Evolutionary conservation across 2,329 filamentous ascomycete species (phyloP).

Genomic region (Mariannaea elegans): DNA sequence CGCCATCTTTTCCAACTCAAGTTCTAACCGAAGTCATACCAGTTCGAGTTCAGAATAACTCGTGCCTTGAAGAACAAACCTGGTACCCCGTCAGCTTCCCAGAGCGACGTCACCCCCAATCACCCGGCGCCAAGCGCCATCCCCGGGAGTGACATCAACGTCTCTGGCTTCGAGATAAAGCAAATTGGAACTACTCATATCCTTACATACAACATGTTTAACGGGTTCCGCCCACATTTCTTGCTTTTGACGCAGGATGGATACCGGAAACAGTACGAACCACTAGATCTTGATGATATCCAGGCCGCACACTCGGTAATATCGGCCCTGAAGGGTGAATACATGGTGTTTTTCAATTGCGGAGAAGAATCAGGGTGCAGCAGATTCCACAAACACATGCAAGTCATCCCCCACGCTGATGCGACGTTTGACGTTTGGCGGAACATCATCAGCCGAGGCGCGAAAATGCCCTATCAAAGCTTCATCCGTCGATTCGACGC

Average conservation of each 20-base stretch:
- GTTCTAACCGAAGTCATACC: background rate
- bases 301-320: slow-evolving; percentile 47
- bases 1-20: background rate
- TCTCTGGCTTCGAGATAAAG: slow-evolving; percentile 52
- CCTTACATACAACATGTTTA: slow-evolving; percentile 59
- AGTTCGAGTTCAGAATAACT: slow-evolving; percentile 30
- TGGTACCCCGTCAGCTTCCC: background rate
- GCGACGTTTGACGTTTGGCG: slow-evolving; percentile 38
- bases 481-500: slow-evolving; percentile 44
- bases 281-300: slow-evolving; percentile 51
- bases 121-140: background rate
- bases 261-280: slow-evolving; percentile 55
- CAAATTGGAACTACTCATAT: slow-evolving; percentile 53
- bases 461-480: slow-evolving; percentile 47
- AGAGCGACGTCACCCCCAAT: background rate
- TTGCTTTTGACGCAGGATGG: slow-evolving; percentile 58
- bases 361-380: slow-evolving; percentile 54
- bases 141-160: slow-evolving; percentile 52
- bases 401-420: slow-evolving; percentile 47
- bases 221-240: slow-evolving; percentile 56
- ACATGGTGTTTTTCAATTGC: slow-evolving; percentile 58
- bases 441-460: slow-evolving; percentile 32
- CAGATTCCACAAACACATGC: slow-evolving; percentile 59
- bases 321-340: slow-evolving; percentile 36
- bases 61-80: slow-evolving; percentile 24